Conservation (phyloP, 495 filamentous ascomycete species). For the Xylaria bambusicola region DNA sequence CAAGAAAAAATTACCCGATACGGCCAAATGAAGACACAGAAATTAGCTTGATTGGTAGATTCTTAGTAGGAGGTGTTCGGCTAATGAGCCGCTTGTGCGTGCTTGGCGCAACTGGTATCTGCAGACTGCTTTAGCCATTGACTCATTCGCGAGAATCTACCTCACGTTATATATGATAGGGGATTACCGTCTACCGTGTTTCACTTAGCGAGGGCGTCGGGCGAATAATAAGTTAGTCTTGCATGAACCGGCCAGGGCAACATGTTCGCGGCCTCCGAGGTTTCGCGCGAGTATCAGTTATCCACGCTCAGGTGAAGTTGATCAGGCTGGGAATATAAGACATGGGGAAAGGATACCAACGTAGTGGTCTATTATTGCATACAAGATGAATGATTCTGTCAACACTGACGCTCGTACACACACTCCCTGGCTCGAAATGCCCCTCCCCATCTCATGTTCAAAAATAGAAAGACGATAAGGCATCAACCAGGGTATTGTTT, state of each 20-base stretch:
- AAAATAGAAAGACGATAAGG: slow-evolving; percentile 8
- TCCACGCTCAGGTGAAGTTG: no score
- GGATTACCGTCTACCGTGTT: no score
- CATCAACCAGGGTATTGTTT: slow-evolving; percentile 29
- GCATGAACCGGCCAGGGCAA: no score
- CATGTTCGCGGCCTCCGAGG: no score
- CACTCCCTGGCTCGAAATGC: slow-evolving; percentile 1
- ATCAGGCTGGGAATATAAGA: slow-evolving; percentile 2
- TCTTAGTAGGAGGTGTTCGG: background rate
- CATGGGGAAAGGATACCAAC: slow-evolving; percentile 7
- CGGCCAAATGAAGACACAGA: background rate
- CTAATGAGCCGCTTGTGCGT: background rate
- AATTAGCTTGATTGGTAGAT: background rate
- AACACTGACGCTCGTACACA: slow-evolving; percentile 7
- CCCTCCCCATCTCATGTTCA: background rate
- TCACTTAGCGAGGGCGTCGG: no score
- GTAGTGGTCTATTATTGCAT: slow-evolving; percentile 18
- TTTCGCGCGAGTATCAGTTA: no score
- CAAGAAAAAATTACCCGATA: slow-evolving; percentile 3
- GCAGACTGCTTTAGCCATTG: no score
- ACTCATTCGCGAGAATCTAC: no score
- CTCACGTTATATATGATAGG: no score
- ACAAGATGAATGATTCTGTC: slow-evolving; percentile 7
- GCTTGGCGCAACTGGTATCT: no score
- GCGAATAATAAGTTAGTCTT: no score